Evolutionary conservation across 768 basidiomycete species (phyloP).

Genomic region (Boletus fagicola): DNA sequence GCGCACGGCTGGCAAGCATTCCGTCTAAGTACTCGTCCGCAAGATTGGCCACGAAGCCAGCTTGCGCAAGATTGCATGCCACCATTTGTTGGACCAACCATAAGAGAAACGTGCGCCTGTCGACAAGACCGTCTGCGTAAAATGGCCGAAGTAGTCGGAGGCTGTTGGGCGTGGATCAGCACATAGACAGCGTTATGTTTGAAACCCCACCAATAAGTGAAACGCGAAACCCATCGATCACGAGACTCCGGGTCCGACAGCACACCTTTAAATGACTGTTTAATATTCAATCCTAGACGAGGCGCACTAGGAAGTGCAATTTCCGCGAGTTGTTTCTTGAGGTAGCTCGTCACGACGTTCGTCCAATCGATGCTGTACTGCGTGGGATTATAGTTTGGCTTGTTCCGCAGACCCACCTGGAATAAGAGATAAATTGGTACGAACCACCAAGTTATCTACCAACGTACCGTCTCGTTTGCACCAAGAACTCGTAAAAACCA

Average conservation of each 20-base stretch:
- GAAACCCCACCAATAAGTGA: constrained; percentile 64
- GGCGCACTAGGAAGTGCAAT: constrained; percentile 80
- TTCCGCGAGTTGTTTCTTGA: constrained; percentile 79
- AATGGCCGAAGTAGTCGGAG: constrained; percentile 71
- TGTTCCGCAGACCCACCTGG: constrained; percentile 73
- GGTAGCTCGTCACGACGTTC: constrained; percentile 71
- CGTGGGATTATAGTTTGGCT: constrained; percentile 75
- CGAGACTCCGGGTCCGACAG: constrained; percentile 68
- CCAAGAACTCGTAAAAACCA: constrained; percentile 89
- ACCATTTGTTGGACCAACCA: constrained; percentile 80
- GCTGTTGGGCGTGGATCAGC: constrained; percentile 36
- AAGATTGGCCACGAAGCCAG: constrained; percentile 71
- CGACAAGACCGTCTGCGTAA: constrained; percentile 78
- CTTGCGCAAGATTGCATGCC: constrained; percentile 79
- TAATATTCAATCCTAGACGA: constrained; percentile 73
- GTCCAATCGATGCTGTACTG: constrained; percentile 89
- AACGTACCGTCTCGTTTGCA: constrained; percentile 74
- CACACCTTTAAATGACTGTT: constrained; percentile 80
- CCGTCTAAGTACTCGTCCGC: constrained; percentile 78
- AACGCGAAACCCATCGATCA: constrained; percentile 75
- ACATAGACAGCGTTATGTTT: neutral
- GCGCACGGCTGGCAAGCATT: constrained; percentile 61
- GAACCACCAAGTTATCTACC: neutral
- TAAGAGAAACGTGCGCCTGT: constrained; percentile 69
- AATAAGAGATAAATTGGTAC: neutral